Conservation (phyloP, 495 filamentous ascomycete genomes). For the Penicillium malachiteum region DNA sequence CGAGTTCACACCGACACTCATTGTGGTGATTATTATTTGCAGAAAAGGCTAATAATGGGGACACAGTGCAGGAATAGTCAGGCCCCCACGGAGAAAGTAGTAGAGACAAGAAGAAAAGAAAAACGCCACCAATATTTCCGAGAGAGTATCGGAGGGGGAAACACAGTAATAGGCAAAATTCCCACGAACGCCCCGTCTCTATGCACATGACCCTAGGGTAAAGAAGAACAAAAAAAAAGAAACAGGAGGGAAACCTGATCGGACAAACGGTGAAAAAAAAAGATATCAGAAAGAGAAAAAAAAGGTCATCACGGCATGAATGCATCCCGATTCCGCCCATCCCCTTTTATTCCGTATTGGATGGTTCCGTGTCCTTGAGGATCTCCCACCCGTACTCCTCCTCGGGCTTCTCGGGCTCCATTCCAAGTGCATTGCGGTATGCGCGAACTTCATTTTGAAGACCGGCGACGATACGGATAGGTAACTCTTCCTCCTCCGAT, state of each 20-base stretch:
- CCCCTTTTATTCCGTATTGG: constrained; percentile 32
- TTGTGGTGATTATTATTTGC: neutral
- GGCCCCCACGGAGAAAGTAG: neutral
- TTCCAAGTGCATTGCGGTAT: constrained; percentile 51
- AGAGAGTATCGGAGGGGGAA: neutral
- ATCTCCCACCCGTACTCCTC: constrained; percentile 56
- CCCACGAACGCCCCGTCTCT: neutral
- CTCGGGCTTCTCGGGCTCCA: constrained; percentile 52
- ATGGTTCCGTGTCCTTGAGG: constrained; percentile 44
- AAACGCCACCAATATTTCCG: neutral
- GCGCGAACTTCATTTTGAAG: constrained; percentile 57
- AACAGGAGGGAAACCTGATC: neutral
- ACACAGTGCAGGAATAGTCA: neutral
- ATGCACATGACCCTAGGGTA: neutral
- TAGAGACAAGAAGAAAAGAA: neutral
- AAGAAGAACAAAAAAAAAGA: neutral
- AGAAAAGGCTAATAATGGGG: constrained; percentile 1
- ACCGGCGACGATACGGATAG: constrained; percentile 48
- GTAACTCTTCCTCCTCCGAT: constrained; percentile 50
- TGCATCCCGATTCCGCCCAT: neutral
- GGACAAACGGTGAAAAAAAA: no score
- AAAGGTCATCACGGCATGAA: constrained; percentile 16
- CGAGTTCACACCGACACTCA: neutral
- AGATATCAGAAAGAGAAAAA: neutral
- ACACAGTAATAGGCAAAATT: neutral